phyloP scores from a whole-genome alignment of 2,329 filamentous ascomycete genomes.

The Elsinoe perseae region DNA sequence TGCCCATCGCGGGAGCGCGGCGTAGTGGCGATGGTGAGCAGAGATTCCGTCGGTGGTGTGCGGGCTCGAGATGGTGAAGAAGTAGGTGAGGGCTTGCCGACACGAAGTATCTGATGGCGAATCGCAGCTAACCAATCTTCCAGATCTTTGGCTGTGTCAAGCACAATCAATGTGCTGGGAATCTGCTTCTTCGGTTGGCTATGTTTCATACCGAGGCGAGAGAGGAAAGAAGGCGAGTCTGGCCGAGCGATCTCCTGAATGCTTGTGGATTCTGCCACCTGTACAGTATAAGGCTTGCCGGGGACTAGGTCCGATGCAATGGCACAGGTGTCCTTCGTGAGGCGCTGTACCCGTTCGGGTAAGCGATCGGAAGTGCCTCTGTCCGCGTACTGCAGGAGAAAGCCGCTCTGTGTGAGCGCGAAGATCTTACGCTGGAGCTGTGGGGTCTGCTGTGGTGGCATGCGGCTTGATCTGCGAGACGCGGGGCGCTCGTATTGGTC shows the following conservation, averaged over 20 bases:
- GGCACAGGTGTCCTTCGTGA: conserved; percentile 67
- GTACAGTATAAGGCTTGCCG: conserved; percentile 71
- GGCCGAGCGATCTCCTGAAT: conserved; percentile 49
- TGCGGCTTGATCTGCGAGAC: conserved; percentile 28
- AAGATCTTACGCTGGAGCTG: conserved; percentile 65
- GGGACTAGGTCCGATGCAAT: conserved; percentile 75
- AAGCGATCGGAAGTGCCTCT: conserved; percentile 62
- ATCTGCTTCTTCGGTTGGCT: conserved; percentile 48
- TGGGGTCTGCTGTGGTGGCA: conserved; percentile 25
- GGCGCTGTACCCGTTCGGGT: conserved; percentile 65
- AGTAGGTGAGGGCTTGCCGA: conserved; percentile 1
- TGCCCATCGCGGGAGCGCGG: neutral
- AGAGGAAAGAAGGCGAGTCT: conserved; percentile 53
- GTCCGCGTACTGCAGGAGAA: conserved; percentile 65
- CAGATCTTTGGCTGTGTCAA: conserved; percentile 67
- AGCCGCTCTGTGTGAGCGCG: conserved; percentile 62
- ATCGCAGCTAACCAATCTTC: conserved; percentile 64
- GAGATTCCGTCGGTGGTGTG: neutral
- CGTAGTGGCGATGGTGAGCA: neutral
- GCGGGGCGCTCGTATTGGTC: neutral
- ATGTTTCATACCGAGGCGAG: conserved; percentile 55
- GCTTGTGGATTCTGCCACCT: conserved; percentile 57
- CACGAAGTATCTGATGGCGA: conserved; percentile 58
- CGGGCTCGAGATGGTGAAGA: neutral
- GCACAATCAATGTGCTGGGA: conserved; percentile 62